These are phyloP conservation scores for Nothophaeocryptopus gaeumannii DNA, from an alignment of 2,329 filamentous ascomycete species.

Conservation along the genomic window DNA sequence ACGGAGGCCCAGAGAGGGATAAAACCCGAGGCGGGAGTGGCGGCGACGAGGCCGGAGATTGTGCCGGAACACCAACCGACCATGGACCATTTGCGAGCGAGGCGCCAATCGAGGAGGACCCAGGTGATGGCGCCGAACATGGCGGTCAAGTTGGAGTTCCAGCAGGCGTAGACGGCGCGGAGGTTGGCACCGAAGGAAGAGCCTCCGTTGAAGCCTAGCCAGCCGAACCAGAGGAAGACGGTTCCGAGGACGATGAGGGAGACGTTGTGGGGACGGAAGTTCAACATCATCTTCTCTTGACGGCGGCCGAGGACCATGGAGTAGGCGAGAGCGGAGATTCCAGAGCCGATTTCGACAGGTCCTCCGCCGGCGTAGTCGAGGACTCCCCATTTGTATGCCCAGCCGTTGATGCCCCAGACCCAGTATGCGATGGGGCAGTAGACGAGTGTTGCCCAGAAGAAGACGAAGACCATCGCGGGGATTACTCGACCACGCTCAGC, in stretches of 20 bases:
- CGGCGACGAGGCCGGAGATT: slow-evolving; percentile 83
- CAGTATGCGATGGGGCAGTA: slow-evolving; percentile 97
- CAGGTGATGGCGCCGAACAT: slow-evolving; percentile 90
- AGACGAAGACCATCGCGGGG: slow-evolving; percentile 91
- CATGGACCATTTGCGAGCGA: slow-evolving; percentile 92
- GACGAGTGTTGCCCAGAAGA: slow-evolving; percentile 94
- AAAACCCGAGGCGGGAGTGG: slow-evolving; percentile 79
- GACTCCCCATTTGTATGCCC: slow-evolving; percentile 86
- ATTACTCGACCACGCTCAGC: slow-evolving; percentile 91
- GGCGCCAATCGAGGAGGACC: slow-evolving; percentile 92
- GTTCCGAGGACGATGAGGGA: slow-evolving; percentile 95
- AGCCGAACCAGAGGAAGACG: slow-evolving; percentile 95
- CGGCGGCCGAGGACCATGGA: slow-evolving; percentile 92
- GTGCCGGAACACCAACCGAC: slow-evolving; percentile 89
- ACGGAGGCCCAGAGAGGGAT: slow-evolving; percentile 66
- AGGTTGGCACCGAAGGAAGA: slow-evolving; percentile 75
- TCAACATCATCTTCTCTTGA: slow-evolving; percentile 99
- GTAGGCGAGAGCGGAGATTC: slow-evolving; percentile 89
- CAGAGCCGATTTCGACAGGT: slow-evolving; percentile 94
- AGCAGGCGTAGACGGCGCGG: slow-evolving; percentile 95
- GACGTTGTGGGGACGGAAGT: slow-evolving; percentile 98
- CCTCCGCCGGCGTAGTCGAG: slow-evolving; percentile 95
- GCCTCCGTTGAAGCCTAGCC: slow-evolving; percentile 97
- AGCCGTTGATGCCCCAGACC: slow-evolving; percentile 94
- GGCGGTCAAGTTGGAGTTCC: slow-evolving; percentile 93